Conservation (phyloP, 768 basidiomycete genomes). For the Trametes elegans region DNA sequence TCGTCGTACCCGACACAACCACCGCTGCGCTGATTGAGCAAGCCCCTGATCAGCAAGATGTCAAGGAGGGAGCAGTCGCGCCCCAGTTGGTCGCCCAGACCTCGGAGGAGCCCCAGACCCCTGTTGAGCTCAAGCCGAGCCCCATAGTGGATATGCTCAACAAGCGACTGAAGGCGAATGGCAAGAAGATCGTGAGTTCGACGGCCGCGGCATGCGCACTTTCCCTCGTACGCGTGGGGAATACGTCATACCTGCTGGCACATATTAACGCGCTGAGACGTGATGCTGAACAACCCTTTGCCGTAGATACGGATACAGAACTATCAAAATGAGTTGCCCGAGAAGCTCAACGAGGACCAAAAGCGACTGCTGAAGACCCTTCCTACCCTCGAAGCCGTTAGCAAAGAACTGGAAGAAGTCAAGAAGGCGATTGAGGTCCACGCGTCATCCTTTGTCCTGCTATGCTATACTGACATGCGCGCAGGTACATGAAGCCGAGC, state of each 20-base stretch:
- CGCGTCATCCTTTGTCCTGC: background rate
- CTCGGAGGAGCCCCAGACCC: constrained; percentile 20
- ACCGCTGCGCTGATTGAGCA: constrained; percentile 48
- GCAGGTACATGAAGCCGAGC: constrained; percentile 64
- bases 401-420: constrained; percentile 81
- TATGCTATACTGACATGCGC: background rate
- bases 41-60: constrained; percentile 46
- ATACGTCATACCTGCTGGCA: constrained; percentile 17
- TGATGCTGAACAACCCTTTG: background rate
- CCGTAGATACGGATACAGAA: constrained; percentile 66
- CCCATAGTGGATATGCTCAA: constrained; percentile 76
- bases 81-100: constrained; percentile 45
- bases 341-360: constrained; percentile 88
- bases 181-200: constrained; percentile 77
- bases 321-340: constrained; percentile 64
- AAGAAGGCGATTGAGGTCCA: constrained; percentile 81
- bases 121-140: constrained; percentile 44
- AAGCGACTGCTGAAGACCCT: constrained; percentile 69
- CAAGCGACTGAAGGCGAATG: constrained; percentile 73
- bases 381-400: constrained; percentile 70
- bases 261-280: background rate
- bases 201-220: background rate
- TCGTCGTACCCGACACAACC: constrained; percentile 44
- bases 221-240: constrained; percentile 9
- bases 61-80: constrained; percentile 45